phyloP scores from a whole-genome alignment of 495 filamentous ascomycete species.

The Collariella sp. region DNA sequence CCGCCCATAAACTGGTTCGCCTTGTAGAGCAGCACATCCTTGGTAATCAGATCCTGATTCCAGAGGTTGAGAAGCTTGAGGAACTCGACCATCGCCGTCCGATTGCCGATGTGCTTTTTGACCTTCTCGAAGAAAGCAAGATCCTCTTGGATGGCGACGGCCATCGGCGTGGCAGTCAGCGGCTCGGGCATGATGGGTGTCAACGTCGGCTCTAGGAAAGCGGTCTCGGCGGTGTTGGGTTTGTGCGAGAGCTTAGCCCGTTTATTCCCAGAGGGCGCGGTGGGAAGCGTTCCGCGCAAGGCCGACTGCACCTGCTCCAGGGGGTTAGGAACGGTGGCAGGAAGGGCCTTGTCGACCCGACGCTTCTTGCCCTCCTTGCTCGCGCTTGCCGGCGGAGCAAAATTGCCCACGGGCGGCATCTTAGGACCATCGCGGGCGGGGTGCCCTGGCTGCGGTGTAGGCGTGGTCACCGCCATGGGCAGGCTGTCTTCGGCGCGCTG shows the following conservation, averaged over 20 bases:
- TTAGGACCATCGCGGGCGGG: conserved; percentile 47
- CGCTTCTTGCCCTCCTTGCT: conserved; percentile 73
- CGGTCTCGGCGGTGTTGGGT: conserved; percentile 47
- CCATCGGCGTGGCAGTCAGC: conserved; percentile 60
- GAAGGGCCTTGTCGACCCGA: conserved; percentile 35
- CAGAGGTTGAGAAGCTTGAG: conserved; percentile 92
- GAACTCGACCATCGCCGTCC: conserved; percentile 86
- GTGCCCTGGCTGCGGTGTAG: conserved; percentile 42
- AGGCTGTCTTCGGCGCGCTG: conserved; percentile 45
- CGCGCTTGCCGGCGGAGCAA: conserved; percentile 72
- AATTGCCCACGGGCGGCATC: conserved; percentile 91
- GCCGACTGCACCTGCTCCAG: conserved; percentile 29
- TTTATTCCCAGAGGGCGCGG: conserved; percentile 39
- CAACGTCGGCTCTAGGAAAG: conserved; percentile 75
- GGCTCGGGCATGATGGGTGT: conserved; percentile 82
- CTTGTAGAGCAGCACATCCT: conserved; percentile 67
- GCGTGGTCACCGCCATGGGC: conserved; percentile 48
- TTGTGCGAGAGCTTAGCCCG: conserved; percentile 57
- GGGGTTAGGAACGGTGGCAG: conserved; percentile 19
- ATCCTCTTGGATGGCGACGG: conserved; percentile 60
- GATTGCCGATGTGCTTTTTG: conserved; percentile 91
- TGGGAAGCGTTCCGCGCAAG: conserved; percentile 27
- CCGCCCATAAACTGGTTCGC: conserved; percentile 78
- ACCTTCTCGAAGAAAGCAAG: conserved; percentile 90
- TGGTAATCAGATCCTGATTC: conserved; percentile 81